A percentile compares a stretch with the other conserved stretches of the same genome.
Evolutionary conservation across 2,329 filamentous ascomycete genomes (phyloP).

Genomic region (Phialophora tarda): DNA sequence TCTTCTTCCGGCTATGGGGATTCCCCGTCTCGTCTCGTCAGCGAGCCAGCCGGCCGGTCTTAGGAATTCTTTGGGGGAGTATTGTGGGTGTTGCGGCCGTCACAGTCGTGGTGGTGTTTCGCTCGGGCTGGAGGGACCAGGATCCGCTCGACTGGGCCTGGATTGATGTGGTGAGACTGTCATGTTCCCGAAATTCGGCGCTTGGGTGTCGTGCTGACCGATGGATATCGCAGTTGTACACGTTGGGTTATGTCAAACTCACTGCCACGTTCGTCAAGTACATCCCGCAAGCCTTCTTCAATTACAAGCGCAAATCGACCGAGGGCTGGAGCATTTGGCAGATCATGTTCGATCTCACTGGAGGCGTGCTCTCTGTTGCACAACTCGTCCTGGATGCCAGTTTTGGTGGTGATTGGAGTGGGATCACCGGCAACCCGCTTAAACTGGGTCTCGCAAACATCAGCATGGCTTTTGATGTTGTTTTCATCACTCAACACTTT

Average conservation of each 20-base stretch:
- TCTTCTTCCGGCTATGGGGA: slow-evolving; percentile 74
- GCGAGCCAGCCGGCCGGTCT: slow-evolving; percentile 65
- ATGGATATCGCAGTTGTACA: slow-evolving; percentile 57
- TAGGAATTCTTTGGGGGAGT: slow-evolving; percentile 73
- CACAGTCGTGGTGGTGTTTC: slow-evolving; percentile 50
- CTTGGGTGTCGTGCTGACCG: slow-evolving; percentile 53
- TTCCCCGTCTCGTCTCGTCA: slow-evolving; percentile 66
- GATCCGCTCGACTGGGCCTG: slow-evolving; percentile 63
- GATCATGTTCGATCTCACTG: slow-evolving; percentile 81
- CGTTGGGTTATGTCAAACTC: slow-evolving; percentile 86
- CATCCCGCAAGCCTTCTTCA: slow-evolving; percentile 81
- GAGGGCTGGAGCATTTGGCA: slow-evolving; percentile 84
- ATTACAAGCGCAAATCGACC: slow-evolving; percentile 84
- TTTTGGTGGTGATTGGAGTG: slow-evolving; percentile 84
- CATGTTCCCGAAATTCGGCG: background rate
- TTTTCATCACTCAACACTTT: slow-evolving; percentile 91
- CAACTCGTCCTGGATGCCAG: slow-evolving; percentile 87
- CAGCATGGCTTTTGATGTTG: slow-evolving; percentile 80
- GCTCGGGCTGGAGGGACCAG: slow-evolving; percentile 51
- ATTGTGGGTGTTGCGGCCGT: slow-evolving; percentile 53
- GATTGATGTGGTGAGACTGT: slow-evolving; percentile 64
- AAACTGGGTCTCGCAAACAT: slow-evolving; percentile 88
- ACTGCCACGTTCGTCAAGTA: slow-evolving; percentile 91
- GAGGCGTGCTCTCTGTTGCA: slow-evolving; percentile 78
- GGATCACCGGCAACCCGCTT: slow-evolving; percentile 86